Conservation (phyloP, 495 filamentous ascomycete genomes). For the Penicillium coffeae region DNA sequence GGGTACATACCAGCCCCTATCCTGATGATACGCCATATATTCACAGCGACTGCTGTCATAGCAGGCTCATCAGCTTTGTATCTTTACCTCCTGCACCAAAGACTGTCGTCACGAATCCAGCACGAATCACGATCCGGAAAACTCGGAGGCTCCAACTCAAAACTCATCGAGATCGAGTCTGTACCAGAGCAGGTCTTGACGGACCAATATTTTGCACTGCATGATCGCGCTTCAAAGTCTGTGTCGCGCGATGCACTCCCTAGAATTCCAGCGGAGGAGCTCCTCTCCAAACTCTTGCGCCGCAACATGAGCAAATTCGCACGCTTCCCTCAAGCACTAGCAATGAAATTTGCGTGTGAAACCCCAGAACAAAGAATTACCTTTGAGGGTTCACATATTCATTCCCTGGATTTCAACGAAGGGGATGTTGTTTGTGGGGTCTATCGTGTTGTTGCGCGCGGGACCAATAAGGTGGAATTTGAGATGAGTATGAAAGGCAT, state of each 20-base stretch:
- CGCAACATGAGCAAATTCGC: constrained; percentile 36
- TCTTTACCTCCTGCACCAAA: constrained; percentile 23
- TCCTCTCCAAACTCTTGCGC: constrained; percentile 29
- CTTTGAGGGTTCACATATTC: constrained; percentile 25
- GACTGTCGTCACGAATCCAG: constrained; percentile 18
- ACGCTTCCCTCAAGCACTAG: constrained; percentile 28
- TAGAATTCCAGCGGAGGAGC: constrained; percentile 2
- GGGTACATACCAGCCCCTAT: background rate
- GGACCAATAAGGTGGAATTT: constrained; percentile 29
- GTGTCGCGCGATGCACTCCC: constrained; percentile 22
- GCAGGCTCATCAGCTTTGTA: constrained; percentile 20
- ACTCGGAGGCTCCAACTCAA: constrained; percentile 8
- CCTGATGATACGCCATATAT: constrained; percentile 14
- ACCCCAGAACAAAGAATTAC: constrained; percentile 14
- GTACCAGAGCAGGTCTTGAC: constrained; percentile 20
- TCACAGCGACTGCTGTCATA: constrained; percentile 17
- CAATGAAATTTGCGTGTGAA: constrained; percentile 15
- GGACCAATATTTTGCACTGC: constrained; percentile 17
- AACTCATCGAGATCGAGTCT: constrained; percentile 17
- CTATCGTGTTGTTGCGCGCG: constrained; percentile 26
- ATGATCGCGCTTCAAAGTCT: constrained; percentile 23
- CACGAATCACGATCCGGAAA: constrained; percentile 19
- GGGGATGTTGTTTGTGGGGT: constrained; percentile 35
- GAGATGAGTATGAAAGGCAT: constrained; percentile 17
- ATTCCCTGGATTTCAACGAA: constrained; percentile 22